Percentiles rank a stretch among this genome's conserved stretches.
These are phyloP conservation scores for Penicillium frequentans DNA, from an alignment of 2,329 filamentous ascomycete genomes.

Conservation along the genomic window DNA sequence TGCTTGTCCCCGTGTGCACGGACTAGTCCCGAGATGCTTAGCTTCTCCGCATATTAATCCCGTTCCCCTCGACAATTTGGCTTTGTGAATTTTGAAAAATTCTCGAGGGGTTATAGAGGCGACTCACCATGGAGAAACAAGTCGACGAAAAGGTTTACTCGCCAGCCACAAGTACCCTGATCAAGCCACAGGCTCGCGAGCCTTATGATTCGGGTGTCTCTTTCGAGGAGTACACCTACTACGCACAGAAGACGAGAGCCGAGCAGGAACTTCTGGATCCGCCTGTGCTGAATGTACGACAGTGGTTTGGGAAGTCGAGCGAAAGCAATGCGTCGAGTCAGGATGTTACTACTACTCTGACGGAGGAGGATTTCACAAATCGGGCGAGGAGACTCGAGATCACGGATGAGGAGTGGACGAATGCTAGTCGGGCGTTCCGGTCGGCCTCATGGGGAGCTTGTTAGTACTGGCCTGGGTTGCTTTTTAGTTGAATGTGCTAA, in stretches of 20 bases:
- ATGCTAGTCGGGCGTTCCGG: slow-evolving; percentile 19
- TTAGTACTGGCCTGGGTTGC: not conserved
- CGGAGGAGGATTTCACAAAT: slow-evolving; percentile 12
- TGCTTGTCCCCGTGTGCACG: not conserved
- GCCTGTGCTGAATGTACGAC: slow-evolving; percentile 13
- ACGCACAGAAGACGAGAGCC: slow-evolving; percentile 36
- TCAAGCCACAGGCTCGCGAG: slow-evolving; percentile 18
- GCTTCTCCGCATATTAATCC: not conserved
- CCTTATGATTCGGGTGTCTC: slow-evolving; percentile 29
- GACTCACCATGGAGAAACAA: not conserved
- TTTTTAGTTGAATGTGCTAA: not conserved
- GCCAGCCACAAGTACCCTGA: not conserved
- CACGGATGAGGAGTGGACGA: slow-evolving; percentile 21
- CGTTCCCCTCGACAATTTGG: not conserved
- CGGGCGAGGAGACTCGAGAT: slow-evolving; percentile 11
- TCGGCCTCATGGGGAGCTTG: slow-evolving; percentile 17
- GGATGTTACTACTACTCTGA: slow-evolving; percentile 8
- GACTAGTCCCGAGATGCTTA: not conserved
- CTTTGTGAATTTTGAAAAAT: not conserved
- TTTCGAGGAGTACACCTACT: slow-evolving; percentile 44
- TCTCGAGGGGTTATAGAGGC: not conserved
- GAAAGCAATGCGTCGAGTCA: slow-evolving; percentile 1
- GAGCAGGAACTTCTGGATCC: slow-evolving; percentile 29
- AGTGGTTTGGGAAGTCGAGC: slow-evolving; percentile 5
- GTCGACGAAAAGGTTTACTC: not conserved